Evolutionary conservation across 2,329 filamentous ascomycete species (phyloP).

Genomic region (Monilinia fructigena): DNA sequence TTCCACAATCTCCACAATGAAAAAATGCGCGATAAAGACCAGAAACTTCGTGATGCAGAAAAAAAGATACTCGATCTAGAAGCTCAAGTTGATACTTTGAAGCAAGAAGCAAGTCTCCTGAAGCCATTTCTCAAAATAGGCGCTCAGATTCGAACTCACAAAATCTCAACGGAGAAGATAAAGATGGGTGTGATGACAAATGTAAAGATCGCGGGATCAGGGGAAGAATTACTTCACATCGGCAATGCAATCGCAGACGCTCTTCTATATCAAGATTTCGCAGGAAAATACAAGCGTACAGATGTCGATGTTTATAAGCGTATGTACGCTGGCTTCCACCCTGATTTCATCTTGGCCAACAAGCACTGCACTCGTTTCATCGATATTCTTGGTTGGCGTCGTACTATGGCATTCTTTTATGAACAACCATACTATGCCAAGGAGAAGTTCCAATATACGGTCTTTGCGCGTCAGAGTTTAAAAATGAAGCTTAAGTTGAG

Average conservation of each 20-base stretch:
- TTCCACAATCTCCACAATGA: slow-evolving; percentile 14
- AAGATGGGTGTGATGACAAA: slow-evolving; percentile 1
- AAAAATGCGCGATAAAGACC: slow-evolving; percentile 13
- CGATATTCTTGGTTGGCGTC: slow-evolving; percentile 16
- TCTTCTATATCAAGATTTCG: slow-evolving; percentile 10
- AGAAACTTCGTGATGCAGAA: background rate
- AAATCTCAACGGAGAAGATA: slow-evolving; percentile 11
- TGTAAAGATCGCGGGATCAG: slow-evolving; percentile 1
- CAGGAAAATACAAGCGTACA: slow-evolving; percentile 16
- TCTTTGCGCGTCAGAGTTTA: slow-evolving; percentile 13
- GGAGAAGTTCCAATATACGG: slow-evolving; percentile 6
- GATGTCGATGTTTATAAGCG: slow-evolving; percentile 16
- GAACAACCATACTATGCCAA: slow-evolving; percentile 17
- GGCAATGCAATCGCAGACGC: slow-evolving; percentile 12
- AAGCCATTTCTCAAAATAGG: slow-evolving; percentile 12
- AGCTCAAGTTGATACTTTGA: background rate
- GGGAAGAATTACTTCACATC: slow-evolving; percentile 8
- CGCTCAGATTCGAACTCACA: slow-evolving; percentile 5
- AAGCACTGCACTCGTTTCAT: slow-evolving; percentile 13
- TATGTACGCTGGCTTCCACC: slow-evolving; percentile 20
- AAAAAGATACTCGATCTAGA: slow-evolving; percentile 6
- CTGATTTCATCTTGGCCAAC: slow-evolving; percentile 6
- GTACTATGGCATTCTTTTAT: slow-evolving; percentile 20
- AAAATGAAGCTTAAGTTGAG: slow-evolving; percentile 6
- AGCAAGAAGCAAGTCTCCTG: slow-evolving; percentile 9